phyloP scores from a whole-genome alignment of 2,329 filamentous ascomycete genomes.

The Helminthosporium solani region DNA sequence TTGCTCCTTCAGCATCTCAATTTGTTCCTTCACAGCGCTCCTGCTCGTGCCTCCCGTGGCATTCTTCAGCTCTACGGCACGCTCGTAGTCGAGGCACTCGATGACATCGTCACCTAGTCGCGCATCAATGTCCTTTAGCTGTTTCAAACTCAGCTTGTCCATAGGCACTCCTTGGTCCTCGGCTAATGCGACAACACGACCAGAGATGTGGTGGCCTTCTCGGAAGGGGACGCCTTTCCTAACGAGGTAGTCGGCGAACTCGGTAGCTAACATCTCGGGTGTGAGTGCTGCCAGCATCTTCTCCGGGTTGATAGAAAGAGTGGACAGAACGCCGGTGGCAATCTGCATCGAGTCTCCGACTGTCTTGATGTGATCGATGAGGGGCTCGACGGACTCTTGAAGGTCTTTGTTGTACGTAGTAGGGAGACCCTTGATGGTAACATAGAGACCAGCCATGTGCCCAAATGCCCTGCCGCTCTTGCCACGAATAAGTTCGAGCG shows the following conservation, averaged over 20 bases:
- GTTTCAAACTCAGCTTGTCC: conserved; percentile 66
- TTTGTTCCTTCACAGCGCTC: conserved; percentile 64
- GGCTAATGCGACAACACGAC: conserved; percentile 69
- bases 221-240: conserved; percentile 72
- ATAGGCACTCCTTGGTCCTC: conserved; percentile 67
- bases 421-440: conserved; percentile 72
- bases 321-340: conserved; percentile 76
- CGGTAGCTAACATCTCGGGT: conserved; percentile 78
- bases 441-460: conserved; percentile 77
- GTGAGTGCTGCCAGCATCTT: conserved; percentile 79
- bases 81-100: conserved; percentile 75
- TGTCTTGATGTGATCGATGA: conserved; percentile 82
- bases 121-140: conserved; percentile 67
- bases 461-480: conserved; percentile 77
- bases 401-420: conserved; percentile 89
- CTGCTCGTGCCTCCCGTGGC: conserved; percentile 78
- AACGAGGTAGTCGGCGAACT: conserved; percentile 66
- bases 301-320: conserved; percentile 66
- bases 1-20: conserved; percentile 53
- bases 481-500: conserved; percentile 72
- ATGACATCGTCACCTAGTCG: conserved; percentile 72
- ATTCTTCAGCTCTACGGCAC: conserved; percentile 75
- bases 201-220: conserved; percentile 77
- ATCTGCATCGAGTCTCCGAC: conserved; percentile 80
- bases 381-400: conserved; percentile 84